Conservation (phyloP, 208 protist genomes). For the Crithidia expoeki region DNA sequence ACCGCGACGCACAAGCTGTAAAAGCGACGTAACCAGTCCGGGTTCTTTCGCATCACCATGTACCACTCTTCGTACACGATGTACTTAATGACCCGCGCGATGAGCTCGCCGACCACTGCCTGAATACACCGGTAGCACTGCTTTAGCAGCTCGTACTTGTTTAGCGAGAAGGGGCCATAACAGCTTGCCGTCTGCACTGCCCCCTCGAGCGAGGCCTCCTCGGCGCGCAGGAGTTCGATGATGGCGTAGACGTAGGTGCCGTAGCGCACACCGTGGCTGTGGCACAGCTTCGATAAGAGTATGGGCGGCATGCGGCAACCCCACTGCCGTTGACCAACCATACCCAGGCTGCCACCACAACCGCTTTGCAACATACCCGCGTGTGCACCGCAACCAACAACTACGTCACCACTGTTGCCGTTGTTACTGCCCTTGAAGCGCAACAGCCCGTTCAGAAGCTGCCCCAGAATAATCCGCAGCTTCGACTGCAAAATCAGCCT, state of each 20-base stretch:
- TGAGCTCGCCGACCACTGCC: conserved; percentile 47
- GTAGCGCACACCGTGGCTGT: conserved; percentile 53
- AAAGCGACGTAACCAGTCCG: conserved; percentile 37
- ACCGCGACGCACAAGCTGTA: conserved; percentile 24
- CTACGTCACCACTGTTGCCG: not conserved
- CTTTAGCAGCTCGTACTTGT: conserved; percentile 40
- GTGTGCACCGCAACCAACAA: not conserved
- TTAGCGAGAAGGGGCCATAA: conserved; percentile 38
- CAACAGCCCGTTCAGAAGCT: conserved; percentile 43
- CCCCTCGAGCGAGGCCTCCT: conserved; percentile 41
- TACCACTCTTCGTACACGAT: conserved; percentile 47
- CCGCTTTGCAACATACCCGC: not conserved
- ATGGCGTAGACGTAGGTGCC: conserved; percentile 57
- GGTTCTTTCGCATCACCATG: conserved; percentile 29
- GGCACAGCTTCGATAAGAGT: conserved; percentile 48
- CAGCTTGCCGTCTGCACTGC: conserved; percentile 38
- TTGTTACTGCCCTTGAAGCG: conserved; percentile 1
- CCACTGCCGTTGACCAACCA: not conserved
- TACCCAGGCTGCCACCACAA: not conserved
- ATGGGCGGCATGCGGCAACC: conserved; percentile 28
- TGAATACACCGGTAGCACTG: conserved; percentile 50
- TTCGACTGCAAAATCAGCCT: conserved; percentile 53
- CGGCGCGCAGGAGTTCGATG: conserved; percentile 41
- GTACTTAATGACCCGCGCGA: conserved; percentile 48
- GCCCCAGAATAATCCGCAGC: conserved; percentile 44